Percentiles rank a stretch among this genome's conserved stretches.
phyloP scores from a whole-genome alignment of 495 filamentous ascomycete species.

The Achaetomiella virescens region DNA sequence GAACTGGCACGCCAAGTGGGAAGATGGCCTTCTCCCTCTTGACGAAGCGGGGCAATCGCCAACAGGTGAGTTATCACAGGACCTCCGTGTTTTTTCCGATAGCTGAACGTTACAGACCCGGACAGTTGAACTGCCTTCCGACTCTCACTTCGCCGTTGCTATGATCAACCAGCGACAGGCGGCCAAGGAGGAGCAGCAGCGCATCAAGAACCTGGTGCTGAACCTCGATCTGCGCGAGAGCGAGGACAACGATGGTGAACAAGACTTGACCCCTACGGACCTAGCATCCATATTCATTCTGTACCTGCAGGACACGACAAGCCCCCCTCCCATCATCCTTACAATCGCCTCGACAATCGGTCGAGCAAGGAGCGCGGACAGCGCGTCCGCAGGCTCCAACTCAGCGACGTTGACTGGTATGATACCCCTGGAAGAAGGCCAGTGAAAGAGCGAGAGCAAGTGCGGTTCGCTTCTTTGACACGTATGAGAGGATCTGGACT shows the following conservation, averaged over 20 bases:
- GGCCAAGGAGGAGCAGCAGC: conserved; percentile 90
- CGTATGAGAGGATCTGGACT: not conserved
- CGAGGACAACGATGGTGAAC: conserved; percentile 67
- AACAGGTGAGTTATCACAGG: conserved; percentile 58
- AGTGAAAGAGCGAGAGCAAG: not conserved
- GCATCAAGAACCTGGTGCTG: conserved; percentile 94
- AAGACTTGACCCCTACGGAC: conserved; percentile 32
- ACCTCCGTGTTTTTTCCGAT: not conserved
- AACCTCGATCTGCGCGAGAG: conserved; percentile 88
- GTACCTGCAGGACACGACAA: conserved; percentile 44
- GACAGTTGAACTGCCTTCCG: conserved; percentile 87
- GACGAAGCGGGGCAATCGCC: conserved; percentile 92
- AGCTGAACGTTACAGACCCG: conserved; percentile 57
- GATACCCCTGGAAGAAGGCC: conserved; percentile 16
- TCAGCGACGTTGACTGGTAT: conserved; percentile 98
- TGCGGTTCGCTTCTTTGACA: not conserved
- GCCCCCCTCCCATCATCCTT: conserved; percentile 36
- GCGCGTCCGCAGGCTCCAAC: conserved; percentile 82
- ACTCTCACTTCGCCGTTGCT: conserved; percentile 89
- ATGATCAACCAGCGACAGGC: conserved; percentile 94
- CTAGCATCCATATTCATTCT: conserved; percentile 42
- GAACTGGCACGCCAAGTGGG: conserved; percentile 27
- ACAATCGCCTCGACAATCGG: conserved; percentile 56
- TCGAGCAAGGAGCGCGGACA: conserved; percentile 69
- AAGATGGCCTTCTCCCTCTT: conserved; percentile 91